These are phyloP conservation scores for Entomortierella chlamydospora DNA, from an alignment of 192 early-diverging fungal genomes.

Conservation along the genomic window DNA sequence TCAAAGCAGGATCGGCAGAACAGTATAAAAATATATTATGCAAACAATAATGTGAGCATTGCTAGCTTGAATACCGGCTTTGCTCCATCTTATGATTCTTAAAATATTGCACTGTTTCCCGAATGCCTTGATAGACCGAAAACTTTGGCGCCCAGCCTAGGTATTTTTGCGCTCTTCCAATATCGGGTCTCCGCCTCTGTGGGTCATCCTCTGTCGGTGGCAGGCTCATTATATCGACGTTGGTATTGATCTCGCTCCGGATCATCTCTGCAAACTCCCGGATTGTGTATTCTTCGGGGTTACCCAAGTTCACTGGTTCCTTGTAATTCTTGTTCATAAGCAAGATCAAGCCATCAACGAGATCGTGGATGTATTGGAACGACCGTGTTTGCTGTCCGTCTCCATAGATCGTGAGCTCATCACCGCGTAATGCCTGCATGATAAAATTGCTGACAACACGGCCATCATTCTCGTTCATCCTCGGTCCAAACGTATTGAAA, in stretches of 20 bases:
- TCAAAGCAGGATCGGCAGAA: too few species aligned
- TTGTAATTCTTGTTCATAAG: conserved; percentile 78
- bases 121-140: conserved; percentile 79
- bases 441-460: conserved; percentile 90
- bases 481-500: conserved; percentile 85
- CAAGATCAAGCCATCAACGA: conserved; percentile 84
- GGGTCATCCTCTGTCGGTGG: conserved; percentile 82
- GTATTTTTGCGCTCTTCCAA: conserved; percentile 69
- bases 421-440: conserved; percentile 80
- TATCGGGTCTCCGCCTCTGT: conserved; percentile 80
- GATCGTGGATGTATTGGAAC: conserved; percentile 88
- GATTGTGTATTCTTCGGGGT: conserved; percentile 88
- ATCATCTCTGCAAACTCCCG: conserved; percentile 83
- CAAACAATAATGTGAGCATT: too few species aligned
- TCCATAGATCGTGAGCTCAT: conserved; percentile 84
- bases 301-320: conserved; percentile 85
- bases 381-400: conserved; percentile 83
- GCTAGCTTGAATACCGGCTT: conserved; percentile 16
- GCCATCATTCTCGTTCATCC: conserved; percentile 87
- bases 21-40: too few species aligned
- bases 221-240: conserved; percentile 69
- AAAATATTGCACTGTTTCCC: conserved; percentile 86
- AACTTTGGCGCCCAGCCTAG: conserved; percentile 82
- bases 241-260: conserved; percentile 67
- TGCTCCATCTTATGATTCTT: conserved; percentile 51